Conservation (phyloP, 2,329 filamentous ascomycete genomes). For the Botrytis aclada region DNA sequence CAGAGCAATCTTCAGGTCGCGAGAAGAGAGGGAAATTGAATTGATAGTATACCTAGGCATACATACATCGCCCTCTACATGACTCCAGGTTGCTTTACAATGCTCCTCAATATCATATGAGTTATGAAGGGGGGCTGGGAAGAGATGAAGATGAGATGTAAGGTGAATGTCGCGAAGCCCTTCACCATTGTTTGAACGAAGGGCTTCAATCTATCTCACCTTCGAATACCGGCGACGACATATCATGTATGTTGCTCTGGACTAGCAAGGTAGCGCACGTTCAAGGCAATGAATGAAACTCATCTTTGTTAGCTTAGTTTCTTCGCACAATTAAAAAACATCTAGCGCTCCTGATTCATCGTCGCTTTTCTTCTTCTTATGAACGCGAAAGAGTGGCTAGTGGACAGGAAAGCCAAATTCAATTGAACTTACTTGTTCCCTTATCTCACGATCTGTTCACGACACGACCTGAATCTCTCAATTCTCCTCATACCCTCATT, state of each 20-base stretch:
- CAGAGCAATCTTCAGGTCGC: neutral
- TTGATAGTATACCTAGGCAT: neutral
- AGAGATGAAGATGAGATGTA: neutral
- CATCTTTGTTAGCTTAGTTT: neutral
- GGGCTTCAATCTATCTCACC: neutral
- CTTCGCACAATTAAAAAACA: neutral
- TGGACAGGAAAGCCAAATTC: neutral
- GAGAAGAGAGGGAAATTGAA: neutral
- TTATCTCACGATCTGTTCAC: neutral
- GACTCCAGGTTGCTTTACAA: fast-evolving
- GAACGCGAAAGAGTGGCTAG: neutral
- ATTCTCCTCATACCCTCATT: neutral
- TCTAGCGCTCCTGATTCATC: neutral
- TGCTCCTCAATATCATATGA: neutral
- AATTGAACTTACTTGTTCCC: neutral
- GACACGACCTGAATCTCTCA: no score
- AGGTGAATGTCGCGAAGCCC: neutral
- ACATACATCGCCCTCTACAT: neutral
- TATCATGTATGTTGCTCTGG: neutral
- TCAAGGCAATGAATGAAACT: neutral
- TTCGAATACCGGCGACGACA: neutral
- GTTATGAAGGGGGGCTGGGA: neutral
- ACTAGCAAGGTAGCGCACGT: neutral
- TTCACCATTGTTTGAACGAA: neutral
- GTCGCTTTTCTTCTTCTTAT: neutral